These are phyloP conservation scores for Pyrenochaeta sp. DNA, from an alignment of 2,329 filamentous ascomycete species.

Conservation along the genomic window DNA sequence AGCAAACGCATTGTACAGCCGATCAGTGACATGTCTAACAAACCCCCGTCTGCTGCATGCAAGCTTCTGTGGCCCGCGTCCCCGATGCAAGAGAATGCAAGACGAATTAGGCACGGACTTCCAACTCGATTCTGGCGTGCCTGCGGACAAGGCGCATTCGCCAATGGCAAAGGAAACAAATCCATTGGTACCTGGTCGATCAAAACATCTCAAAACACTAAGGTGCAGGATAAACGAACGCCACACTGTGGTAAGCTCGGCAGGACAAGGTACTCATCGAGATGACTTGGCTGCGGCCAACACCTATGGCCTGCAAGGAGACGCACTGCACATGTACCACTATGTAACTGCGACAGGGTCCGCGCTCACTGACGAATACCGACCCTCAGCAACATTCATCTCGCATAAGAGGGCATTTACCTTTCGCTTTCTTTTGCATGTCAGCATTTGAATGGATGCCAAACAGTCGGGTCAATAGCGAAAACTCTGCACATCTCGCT, in stretches of 20 bases:
- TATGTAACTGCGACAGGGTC: constrained; percentile 12
- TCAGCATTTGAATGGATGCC: constrained; percentile 30
- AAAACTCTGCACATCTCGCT: constrained; percentile 28
- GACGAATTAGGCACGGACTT: constrained; percentile 26
- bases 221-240: constrained; percentile 28
- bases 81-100: constrained; percentile 38
- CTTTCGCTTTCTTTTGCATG: constrained; percentile 19
- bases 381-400: constrained; percentile 12
- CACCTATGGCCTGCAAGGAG: constrained; percentile 8
- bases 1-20: constrained; percentile 16
- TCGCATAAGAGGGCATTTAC: constrained; percentile 22
- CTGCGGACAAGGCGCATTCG: constrained; percentile 11
- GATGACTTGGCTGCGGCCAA: constrained; percentile 14
- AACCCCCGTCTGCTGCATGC: constrained; percentile 28
- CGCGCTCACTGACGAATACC: constrained; percentile 11
- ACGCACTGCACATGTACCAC: constrained; percentile 20
- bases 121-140: constrained; percentile 28
- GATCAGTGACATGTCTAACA: constrained; percentile 13
- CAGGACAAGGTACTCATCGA: constrained; percentile 20
- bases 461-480: constrained; percentile 27
- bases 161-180: constrained; percentile 17
- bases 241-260: constrained; percentile 22
- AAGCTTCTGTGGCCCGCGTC: constrained; percentile 32
- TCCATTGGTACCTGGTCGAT: constrained; percentile 35
- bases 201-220: constrained; percentile 25